These are phyloP conservation scores for Mortierella sp. DNA, from an alignment of 371 early-diverging fungal species.

Conservation along the genomic window DNA sequence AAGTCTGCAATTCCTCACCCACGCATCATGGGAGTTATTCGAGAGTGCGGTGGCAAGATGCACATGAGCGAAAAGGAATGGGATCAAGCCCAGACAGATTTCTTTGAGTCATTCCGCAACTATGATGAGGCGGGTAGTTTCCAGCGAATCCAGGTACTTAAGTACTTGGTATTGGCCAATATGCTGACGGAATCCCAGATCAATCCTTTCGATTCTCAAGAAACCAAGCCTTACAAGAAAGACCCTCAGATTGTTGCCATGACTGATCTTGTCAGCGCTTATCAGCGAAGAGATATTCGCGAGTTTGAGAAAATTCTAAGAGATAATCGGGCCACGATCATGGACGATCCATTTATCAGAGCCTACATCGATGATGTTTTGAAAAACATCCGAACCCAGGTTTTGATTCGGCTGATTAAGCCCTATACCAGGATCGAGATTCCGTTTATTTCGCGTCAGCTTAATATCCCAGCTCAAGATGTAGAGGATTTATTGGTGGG, in stretches of 20 bases:
- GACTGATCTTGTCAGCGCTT: slow-evolving; percentile 92
- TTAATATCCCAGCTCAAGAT: slow-evolving; percentile 81
- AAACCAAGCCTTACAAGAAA: slow-evolving; percentile 95
- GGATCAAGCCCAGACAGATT: slow-evolving; percentile 92
- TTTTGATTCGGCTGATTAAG: slow-evolving; percentile 83
- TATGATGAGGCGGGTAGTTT: slow-evolving; percentile 97
- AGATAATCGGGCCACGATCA: slow-evolving; percentile 80
- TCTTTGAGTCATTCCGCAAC: slow-evolving; percentile 97
- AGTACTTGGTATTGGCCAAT: slow-evolving; percentile 95
- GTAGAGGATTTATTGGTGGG: slow-evolving; percentile 88
- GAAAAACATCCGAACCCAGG: slow-evolving; percentile 91
- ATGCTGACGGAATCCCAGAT: slow-evolving; percentile 95
- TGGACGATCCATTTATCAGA: slow-evolving; percentile 92
- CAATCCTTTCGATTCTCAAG: slow-evolving; percentile 97
- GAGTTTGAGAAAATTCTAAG: slow-evolving; percentile 88
- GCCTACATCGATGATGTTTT: slow-evolving; percentile 92
- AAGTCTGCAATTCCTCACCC: slow-evolving; percentile 97
- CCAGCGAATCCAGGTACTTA: slow-evolving; percentile 93
- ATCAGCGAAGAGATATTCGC: slow-evolving; percentile 87
- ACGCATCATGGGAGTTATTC: slow-evolving; percentile 95
- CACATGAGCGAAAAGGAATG: slow-evolving; percentile 96
- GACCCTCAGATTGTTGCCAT: slow-evolving; percentile 93
- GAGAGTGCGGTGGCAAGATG: slow-evolving; percentile 98
- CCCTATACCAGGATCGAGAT: slow-evolving; percentile 94
- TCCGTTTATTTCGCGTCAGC: slow-evolving; percentile 83